Conservation (phyloP, 805 yeast species). For the Teunomyces kruisii region DNA sequence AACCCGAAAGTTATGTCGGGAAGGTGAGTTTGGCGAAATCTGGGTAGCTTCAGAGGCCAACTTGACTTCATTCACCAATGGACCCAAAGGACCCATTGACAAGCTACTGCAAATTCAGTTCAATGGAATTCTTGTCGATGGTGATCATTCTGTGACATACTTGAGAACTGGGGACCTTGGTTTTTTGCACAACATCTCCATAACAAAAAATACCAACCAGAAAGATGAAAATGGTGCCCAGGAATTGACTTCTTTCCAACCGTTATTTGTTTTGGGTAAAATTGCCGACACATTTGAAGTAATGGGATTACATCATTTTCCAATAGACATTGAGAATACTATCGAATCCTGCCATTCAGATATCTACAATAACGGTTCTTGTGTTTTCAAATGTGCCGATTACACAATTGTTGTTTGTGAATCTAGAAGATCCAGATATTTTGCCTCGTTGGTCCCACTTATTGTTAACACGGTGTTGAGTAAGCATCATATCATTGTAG, state of each 20-base stretch:
- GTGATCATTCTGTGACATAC: constrained; percentile 58
- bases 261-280: constrained; percentile 80
- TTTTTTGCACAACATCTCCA: constrained; percentile 72
- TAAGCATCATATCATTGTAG: constrained; percentile 78
- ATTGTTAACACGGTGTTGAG: constrained; percentile 76
- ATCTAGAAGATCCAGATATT: constrained; percentile 45
- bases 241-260: constrained; percentile 53
- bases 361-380: constrained; percentile 60
- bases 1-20: constrained; percentile 70
- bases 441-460: constrained; percentile 79
- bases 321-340: constrained; percentile 69
- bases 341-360: constrained; percentile 47
- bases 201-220: constrained; percentile 42
- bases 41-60: constrained; percentile 95
- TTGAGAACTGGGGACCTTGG: constrained; percentile 94
- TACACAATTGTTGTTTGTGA: constrained; percentile 76
- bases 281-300: constrained; percentile 88
- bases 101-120: constrained; percentile 52
- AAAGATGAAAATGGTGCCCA: constrained; percentile 12
- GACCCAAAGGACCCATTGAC: constrained; percentile 52
- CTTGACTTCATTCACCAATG: constrained; percentile 57
- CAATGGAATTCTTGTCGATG: constrained; percentile 61
- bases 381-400: constrained; percentile 81
- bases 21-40: constrained; percentile 94
- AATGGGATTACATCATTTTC: constrained; percentile 89